Base-by-base conservation (phyloP, 2,329 filamentous ascomycete species). In the Clathrospora elynae region DNA sequence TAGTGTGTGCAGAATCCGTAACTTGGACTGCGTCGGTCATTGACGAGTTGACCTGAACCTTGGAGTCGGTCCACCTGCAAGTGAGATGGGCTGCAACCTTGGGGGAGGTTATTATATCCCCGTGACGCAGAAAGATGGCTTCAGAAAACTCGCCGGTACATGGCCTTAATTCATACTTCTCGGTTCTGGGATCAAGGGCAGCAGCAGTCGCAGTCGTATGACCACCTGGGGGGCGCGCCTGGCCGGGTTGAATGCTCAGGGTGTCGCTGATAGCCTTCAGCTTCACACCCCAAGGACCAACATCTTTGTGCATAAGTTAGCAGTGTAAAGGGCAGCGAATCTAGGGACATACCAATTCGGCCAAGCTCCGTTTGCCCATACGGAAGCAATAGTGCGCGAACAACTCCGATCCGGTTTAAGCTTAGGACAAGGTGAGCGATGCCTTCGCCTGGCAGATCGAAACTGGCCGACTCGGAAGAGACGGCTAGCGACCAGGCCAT, bases 11-110 rank as follows among this genome's bases (percentile, higher is more conserved):
- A 2, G 34, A 29, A 6, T 51, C 29, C 6, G 17, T 31, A 10
- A 49, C 33, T 13, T 23, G 20, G 20, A 33, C 41, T n/a, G 16
- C 42, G 7, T 56, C 53, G 12, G 46, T 53, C n/a, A 55, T 57
- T 5, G 66, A 67, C 1, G 65, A 67, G 22, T 60, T 59, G 22
- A 69, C 66, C 39, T 67, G 64, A 10, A 67, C 48, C 36, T 67
- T 55, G 0, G 59, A 40, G 4, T 49, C 30, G 13, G 46, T 42
- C 51, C 54, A 62, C 3, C 20, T 33, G 25, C 61, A 58, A 6
- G 19, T 51, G 5, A 70, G 16, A 29, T 12, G 35, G 17, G 25
- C 23, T 7, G 17, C n/a, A 2, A 36, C n/a, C 4, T 18, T 42
- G 2, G 55, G 18, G 5, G 57, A 53, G n/a, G 19, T 41, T 11